A percentile compares a stretch with the other conserved stretches of the same genome.
Conservation (phyloP, 2,329 filamentous ascomycete species). For the Ophiostoma fasciatum region DNA sequence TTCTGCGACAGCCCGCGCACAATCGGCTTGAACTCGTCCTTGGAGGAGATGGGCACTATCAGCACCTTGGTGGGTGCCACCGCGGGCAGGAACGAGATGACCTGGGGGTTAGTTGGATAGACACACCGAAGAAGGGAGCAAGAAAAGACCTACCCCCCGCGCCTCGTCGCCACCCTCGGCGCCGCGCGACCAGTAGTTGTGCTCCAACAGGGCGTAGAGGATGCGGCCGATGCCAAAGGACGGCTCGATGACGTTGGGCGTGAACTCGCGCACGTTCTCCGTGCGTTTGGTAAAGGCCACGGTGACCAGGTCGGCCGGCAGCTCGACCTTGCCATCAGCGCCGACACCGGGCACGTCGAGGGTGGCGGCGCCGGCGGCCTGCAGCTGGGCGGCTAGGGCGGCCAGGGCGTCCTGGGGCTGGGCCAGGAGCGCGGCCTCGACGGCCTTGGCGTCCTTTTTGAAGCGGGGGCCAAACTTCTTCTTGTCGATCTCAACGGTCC, state of each 20-base stretch:
- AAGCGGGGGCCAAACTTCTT: slow-evolving; percentile 93
- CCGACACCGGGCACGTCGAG: slow-evolving; percentile 57
- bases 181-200: slow-evolving; percentile 80
- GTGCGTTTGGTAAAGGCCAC: slow-evolving; percentile 73
- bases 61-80: slow-evolving; percentile 93
- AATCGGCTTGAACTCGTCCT: slow-evolving; percentile 67
- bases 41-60: slow-evolving; percentile 73
- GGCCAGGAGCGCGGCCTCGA: slow-evolving; percentile 64
- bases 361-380: slow-evolving; percentile 57
- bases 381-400: slow-evolving; percentile 59
- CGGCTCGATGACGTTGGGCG: slow-evolving; percentile 90
- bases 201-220: slow-evolving; percentile 83
- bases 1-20: slow-evolving; percentile 57
- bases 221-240: slow-evolving; percentile 96
- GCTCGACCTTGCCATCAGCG: slow-evolving; percentile 59
- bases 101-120: slow-evolving; percentile 51
- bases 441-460: slow-evolving; percentile 82
- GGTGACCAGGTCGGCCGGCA: slow-evolving; percentile 63
- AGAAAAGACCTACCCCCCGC: slow-evolving; percentile 54
- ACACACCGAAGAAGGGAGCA: background rate
- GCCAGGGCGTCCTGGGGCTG: slow-evolving; percentile 71
- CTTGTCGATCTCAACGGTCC: slow-evolving; percentile 75
- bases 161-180: slow-evolving; percentile 61
- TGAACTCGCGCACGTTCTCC: slow-evolving; percentile 80
- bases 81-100: slow-evolving; percentile 39